Evolutionary conservation across 805 yeast genomes (phyloP).

Genomic region (Ogataea minuta): DNA sequence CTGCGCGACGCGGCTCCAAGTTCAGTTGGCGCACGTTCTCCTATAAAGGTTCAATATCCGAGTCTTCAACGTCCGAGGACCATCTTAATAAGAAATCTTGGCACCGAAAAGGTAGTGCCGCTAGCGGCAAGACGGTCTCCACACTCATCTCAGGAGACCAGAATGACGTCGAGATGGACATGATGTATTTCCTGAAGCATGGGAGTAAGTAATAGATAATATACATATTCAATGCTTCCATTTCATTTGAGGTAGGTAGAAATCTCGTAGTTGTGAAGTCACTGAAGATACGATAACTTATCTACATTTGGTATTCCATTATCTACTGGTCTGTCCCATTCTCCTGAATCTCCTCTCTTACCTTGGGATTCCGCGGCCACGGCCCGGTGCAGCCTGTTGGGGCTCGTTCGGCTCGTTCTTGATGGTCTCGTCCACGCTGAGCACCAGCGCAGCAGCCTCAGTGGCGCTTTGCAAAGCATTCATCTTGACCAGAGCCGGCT

Average conservation of each 20-base stretch:
- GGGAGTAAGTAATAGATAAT: constrained; percentile 6
- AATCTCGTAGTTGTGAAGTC: too few species aligned
- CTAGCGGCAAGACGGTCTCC: constrained; percentile 19
- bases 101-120: constrained; percentile 20
- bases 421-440: constrained; percentile 95
- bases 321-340: constrained; percentile 1
- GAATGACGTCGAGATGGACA: constrained; percentile 25
- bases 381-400: constrained; percentile 27
- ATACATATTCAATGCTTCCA: too few species aligned
- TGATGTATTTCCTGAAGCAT: constrained; percentile 24
- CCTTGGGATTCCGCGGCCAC: constrained; percentile 58
- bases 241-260: too few species aligned
- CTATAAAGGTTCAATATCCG: constrained; percentile 23
- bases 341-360: constrained; percentile 9
- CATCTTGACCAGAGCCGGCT: constrained; percentile 89
- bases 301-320: background rate
- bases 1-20: constrained; percentile 23
- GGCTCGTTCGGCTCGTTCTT: constrained; percentile 64
- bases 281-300: too few species aligned
- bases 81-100: constrained; percentile 11
- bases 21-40: constrained; percentile 29
- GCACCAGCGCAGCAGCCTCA: constrained; percentile 90
- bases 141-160: constrained; percentile 11
- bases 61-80: constrained; percentile 10
- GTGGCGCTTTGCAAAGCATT: constrained; percentile 96